Base-by-base conservation (phyloP, 768 basidiomycete genomes). In the Tulasnella sp. region DNA sequence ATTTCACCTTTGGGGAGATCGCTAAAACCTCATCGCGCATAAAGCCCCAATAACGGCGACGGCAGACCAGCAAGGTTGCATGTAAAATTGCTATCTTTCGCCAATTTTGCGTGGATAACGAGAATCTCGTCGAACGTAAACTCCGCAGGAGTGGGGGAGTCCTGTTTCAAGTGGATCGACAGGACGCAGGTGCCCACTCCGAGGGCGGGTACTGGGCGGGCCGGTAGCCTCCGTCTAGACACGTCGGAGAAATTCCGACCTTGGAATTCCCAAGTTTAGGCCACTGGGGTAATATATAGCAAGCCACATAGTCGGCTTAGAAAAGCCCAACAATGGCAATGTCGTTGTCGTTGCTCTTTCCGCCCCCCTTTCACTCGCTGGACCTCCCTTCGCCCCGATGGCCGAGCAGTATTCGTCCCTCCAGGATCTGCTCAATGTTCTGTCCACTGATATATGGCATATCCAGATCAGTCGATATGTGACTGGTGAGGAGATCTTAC, bases 391-490 rank as follows among this genome's bases (percentile, higher is more conserved):
- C 68, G 7, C 29, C 68, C 34, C 68, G 34, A 29, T 70, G 29
- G 68, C 68, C 68, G 68, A 9, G 3, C 68, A n/a, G 36, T 42
- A 29, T 36, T 36, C 68, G 14, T 19, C 68, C 34, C 1, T 0
- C 68, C n/a, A 42, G 22, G 54, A 58, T 29, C 22, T 70, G 68
- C 19, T 42, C 68, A 8, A 29, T 9, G 68, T 31, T 11, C 3
- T 70, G 15, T 22, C 39, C 68, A 38, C 7, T 70, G 34, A 22
- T 15, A n/a, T 74, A 34, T n/a, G 36, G 17, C n/a, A 74, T 54
- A 31, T 74, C 52, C 22, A 54, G 45, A 52, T 52, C 49, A 74
- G 45, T 39, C 49, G 73, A 36, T 74, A 74, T 45, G n/a, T 74
- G 9, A 31, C 73, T 58, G 73, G 73, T 64, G 17, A 22, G 49